Percentiles rank a stretch among this genome's conserved stretches.
Conservation (phyloP, 2,329 filamentous ascomycete species). For the Aspergillus sp. region DNA sequence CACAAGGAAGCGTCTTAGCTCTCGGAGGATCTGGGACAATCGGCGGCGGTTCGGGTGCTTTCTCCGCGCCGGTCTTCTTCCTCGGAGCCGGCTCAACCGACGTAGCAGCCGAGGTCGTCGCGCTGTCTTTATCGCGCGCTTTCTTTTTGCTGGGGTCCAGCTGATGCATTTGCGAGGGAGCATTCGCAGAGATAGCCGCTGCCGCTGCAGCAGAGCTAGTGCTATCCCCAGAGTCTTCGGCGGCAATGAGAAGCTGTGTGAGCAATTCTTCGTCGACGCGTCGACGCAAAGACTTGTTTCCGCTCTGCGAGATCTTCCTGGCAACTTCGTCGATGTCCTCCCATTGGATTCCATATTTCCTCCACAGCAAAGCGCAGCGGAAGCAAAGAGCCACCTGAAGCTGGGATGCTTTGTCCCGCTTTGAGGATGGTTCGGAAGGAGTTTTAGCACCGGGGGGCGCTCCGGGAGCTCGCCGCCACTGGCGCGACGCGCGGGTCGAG, state of each 20-base stretch:
- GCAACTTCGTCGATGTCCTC: constrained; percentile 85
- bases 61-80: constrained; percentile 52
- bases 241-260: constrained; percentile 36
- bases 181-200: constrained; percentile 32
- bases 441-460: constrained; percentile 62
- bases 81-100: constrained; percentile 45
- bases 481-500: constrained; percentile 64
- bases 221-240: constrained; percentile 34
- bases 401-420: constrained; percentile 68
- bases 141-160: constrained; percentile 57
- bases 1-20: constrained; percentile 70
- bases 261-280: constrained; percentile 81
- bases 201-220: constrained; percentile 37
- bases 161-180: constrained; percentile 22
- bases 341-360: constrained; percentile 91
- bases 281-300: constrained; percentile 75
- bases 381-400: constrained; percentile 77
- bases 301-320: constrained; percentile 72
- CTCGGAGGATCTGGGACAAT: constrained; percentile 71
- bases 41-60: constrained; percentile 46
- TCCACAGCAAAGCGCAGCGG: constrained; percentile 86
- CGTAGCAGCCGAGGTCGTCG: constrained; percentile 36
- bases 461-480: constrained; percentile 85
- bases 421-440: constrained; percentile 52
- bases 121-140: constrained; percentile 46